A percentile compares a stretch with the other conserved stretches of the same genome.
Conservation (phyloP, 2,329 filamentous ascomycete species). For the Thelonectria discophora region DNA sequence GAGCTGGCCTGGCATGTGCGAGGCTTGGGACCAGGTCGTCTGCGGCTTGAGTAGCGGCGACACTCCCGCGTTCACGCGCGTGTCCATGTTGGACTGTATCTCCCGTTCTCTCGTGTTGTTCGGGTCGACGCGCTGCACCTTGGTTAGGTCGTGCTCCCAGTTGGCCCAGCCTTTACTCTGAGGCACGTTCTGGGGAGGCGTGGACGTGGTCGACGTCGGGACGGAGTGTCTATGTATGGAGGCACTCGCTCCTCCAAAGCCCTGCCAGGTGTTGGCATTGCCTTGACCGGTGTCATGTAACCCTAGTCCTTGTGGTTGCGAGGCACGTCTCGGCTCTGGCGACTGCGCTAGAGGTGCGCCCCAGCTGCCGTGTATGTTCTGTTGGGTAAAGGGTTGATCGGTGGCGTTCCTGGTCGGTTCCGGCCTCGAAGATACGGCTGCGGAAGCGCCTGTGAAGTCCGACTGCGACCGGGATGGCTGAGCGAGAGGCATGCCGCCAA, state of each 20-base stretch:
- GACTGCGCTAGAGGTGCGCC: background rate
- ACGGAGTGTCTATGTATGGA: background rate
- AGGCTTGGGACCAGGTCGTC: background rate
- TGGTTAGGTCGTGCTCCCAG: background rate
- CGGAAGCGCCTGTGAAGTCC: background rate
- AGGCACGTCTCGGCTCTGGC: background rate
- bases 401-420: background rate
- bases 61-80: background rate
- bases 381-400: background rate
- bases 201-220: background rate
- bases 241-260: background rate
- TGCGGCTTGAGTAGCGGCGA: background rate
- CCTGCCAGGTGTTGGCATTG: background rate
- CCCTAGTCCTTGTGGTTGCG: background rate
- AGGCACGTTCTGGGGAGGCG: background rate
- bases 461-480: background rate
- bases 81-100: background rate
- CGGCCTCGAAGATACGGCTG: background rate
- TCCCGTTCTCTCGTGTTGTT: background rate
- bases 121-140: background rate
- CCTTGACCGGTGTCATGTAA: background rate
- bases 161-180: background rate
- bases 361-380: background rate
- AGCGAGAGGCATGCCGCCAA: background rate
- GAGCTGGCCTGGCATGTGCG: background rate